Base-by-base conservation (phyloP, 331 rosid genomes). In the Quercus phellos region DNA sequence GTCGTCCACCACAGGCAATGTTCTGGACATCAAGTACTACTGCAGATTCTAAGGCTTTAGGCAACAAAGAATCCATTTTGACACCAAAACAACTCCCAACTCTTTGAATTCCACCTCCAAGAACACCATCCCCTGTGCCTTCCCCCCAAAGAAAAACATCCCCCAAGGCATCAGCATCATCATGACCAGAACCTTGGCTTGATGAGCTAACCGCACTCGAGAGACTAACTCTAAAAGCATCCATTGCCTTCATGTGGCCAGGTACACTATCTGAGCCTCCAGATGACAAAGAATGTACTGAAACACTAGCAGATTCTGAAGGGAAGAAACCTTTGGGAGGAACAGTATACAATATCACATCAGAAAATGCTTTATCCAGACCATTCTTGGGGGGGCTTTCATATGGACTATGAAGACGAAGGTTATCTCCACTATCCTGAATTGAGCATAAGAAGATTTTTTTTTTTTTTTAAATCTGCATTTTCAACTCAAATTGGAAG, bases 101-200 rank as follows among this genome's bases (percentile, higher is more conserved):
- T 83, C 93, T 89, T 17, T 89, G 90, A 85, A 82, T 73, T 84
- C 99, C 99, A 84, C 99, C 96, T 74, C 99, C 98, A 79, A 93
- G 69, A 86, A 91, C 94, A 83, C 98, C 97, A 82, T 95, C 99
- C 59, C 99, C 99, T n/a, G 86, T 90, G 80, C 98, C 93, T 72
- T 95, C 98, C 70, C 99, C 99, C 99, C 99, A 95, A 76, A 95
- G 85, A 82, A 93, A 95, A 77, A 95, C 98, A 85, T 95, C 99
- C 83, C 99, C 99, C 80, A 95, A 82, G 78, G 99, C 97, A 89
- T 95, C 99, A 73, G 97, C 97, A 87, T 95, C 98, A 83, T 95
- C 99, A 77, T 91, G 95, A 81, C 99, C 99, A 84, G 99, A 95
- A 79, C 99, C 99, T 86, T 95, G 99, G 85, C 99, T 95, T 74